A percentile compares a stretch with the other conserved stretches of the same genome.
Evolutionary conservation across 805 yeast species (phyloP).

Genomic region (Cyberlindnera americana): DNA sequence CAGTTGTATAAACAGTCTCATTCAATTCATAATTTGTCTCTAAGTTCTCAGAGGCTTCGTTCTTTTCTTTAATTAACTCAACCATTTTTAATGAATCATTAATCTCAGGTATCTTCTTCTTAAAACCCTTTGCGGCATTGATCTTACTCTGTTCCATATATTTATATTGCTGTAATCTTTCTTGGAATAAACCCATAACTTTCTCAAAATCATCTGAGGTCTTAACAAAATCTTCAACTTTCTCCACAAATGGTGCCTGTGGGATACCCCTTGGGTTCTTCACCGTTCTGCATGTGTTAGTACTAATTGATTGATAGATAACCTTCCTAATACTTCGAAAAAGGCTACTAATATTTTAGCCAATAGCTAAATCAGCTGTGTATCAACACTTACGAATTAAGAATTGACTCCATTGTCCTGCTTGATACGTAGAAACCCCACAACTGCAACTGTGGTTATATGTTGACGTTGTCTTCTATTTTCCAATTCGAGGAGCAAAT

Average conservation of each 20-base stretch:
- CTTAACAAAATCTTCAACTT: constrained; percentile 71
- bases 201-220: constrained; percentile 66
- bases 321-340: not conserved
- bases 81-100: constrained; percentile 79
- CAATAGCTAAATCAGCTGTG: no score
- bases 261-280: constrained; percentile 93
- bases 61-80: constrained; percentile 49
- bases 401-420: constrained; percentile 21
- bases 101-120: constrained; percentile 85
- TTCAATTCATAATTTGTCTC: constrained; percentile 87
- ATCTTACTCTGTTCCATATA: constrained; percentile 59
- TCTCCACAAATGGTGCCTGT: constrained; percentile 88
- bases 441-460: no score
- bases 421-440: no score
- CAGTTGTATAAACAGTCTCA: constrained; percentile 87
- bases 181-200: constrained; percentile 74
- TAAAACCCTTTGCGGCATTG: constrained; percentile 41
- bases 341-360: no score
- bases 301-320: no score
- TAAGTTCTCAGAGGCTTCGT: constrained; percentile 40
- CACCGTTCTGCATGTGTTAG: no score
- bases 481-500: no score
- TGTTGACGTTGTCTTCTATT: no score
- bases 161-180: constrained; percentile 83
- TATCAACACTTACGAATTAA: constrained; percentile 27